These are phyloP conservation scores for Lentinula lateritia DNA, from an alignment of 768 basidiomycete species.

Conservation along the genomic window DNA sequence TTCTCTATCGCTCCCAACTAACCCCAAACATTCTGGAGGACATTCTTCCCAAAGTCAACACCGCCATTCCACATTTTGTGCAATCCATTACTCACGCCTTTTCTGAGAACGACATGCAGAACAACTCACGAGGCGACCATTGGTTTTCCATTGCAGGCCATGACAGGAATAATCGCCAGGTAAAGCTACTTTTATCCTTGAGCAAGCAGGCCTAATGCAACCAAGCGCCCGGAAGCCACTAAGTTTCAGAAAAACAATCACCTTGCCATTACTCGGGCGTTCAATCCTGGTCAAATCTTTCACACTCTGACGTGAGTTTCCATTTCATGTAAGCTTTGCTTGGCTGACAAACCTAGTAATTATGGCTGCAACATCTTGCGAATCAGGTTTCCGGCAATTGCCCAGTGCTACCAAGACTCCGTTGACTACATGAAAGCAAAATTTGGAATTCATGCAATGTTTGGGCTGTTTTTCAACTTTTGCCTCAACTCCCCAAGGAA, in stretches of 20 bases:
- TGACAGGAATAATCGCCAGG: background rate
- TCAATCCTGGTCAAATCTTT: background rate
- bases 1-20: background rate
- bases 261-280: background rate
- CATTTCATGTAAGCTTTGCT: no score
- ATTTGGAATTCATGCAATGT: conserved; percentile 14
- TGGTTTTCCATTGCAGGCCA: background rate
- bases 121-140: background rate
- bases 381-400: background rate
- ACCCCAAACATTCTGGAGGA: background rate
- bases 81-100: background rate
- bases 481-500: conserved; percentile 16
- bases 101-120: background rate
- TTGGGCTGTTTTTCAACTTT: no score
- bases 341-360: no score
- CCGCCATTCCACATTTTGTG: background rate
- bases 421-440: background rate
- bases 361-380: background rate
- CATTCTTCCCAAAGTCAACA: background rate
- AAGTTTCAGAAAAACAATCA: background rate
- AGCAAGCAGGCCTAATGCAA: background rate
- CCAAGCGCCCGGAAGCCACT: background rate
- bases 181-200: no score
- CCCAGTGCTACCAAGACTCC: no score
- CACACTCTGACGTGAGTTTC: background rate